Conservation (phyloP, 192 early-diverging fungal genomes). For the Entomortierella parvispora region DNA sequence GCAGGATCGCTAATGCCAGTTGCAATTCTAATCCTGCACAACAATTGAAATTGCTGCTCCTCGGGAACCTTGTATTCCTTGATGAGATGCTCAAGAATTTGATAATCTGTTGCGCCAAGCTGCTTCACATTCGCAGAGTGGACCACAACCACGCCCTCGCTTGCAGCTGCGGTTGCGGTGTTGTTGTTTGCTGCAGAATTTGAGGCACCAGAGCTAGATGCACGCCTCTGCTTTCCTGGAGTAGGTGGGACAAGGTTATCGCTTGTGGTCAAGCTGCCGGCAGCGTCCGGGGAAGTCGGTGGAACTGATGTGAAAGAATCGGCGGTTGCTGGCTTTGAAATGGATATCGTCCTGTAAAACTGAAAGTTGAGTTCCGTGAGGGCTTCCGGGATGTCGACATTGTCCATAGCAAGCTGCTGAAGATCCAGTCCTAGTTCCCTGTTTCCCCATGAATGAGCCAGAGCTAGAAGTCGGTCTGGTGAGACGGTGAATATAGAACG, state of each 20-base stretch:
- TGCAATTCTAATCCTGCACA: constrained; percentile 84
- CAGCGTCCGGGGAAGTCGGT: constrained; percentile 14
- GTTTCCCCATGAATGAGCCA: constrained; percentile 73
- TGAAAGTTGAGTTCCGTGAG: constrained; percentile 62
- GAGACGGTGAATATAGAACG: constrained; percentile 66
- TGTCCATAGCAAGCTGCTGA: constrained; percentile 52
- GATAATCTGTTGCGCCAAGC: constrained; percentile 55
- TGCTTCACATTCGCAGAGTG: constrained; percentile 54
- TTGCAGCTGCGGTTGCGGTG: constrained; percentile 10
- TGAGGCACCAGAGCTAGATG: constrained; percentile 20
- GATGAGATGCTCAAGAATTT: constrained; percentile 70
- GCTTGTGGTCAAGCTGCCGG: not conserved
- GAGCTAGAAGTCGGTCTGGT: constrained; percentile 64
- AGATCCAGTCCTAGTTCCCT: constrained; percentile 63
- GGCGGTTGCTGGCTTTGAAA: constrained; percentile 13
- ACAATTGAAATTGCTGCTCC: constrained; percentile 80
- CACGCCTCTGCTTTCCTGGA: constrained; percentile 21
- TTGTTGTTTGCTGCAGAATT: constrained; percentile 10
- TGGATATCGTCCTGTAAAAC: constrained; percentile 67
- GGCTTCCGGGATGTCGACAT: constrained; percentile 51
- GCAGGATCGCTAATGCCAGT: constrained; percentile 60
- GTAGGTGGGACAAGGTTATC: constrained; percentile 1
- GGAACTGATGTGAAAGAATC: constrained; percentile 19
- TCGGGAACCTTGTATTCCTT: constrained; percentile 74
- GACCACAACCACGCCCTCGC: constrained; percentile 70